A percentile compares a stretch with the other conserved stretches of the same genome.
Conservation (phyloP, 2,329 filamentous ascomycete species). For the Setomelanomma holmii region DNA sequence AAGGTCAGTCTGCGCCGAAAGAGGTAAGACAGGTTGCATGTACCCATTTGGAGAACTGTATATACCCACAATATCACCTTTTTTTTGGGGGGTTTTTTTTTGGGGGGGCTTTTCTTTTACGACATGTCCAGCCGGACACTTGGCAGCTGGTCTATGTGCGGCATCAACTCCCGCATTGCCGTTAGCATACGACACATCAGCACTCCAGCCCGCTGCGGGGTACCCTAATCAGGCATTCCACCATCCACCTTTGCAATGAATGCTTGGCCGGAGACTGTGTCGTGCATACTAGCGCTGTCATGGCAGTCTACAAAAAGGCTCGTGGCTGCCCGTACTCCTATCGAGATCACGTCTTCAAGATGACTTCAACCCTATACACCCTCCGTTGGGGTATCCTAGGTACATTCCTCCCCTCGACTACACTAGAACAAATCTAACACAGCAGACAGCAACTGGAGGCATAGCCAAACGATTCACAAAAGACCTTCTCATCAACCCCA, state of each 20-base stretch:
- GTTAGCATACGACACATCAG: slow-evolving; percentile 4
- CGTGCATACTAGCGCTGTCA: background rate
- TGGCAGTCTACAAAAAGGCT: background rate
- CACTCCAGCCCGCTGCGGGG: slow-evolving; percentile 1
- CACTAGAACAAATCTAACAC: slow-evolving; percentile 7
- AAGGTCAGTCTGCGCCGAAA: background rate
- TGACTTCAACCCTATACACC: slow-evolving; percentile 27
- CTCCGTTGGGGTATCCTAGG: slow-evolving; percentile 36
- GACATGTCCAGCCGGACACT: background rate
- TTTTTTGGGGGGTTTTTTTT: too few relatives aligned
- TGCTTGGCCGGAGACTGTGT: too few relatives aligned
- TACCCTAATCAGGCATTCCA: too few relatives aligned
- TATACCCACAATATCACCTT: slow-evolving; percentile 67
- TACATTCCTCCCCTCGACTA: too few relatives aligned
- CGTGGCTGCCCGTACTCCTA: background rate
- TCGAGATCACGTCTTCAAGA: too few relatives aligned
- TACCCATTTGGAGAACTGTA: slow-evolving; percentile 6
- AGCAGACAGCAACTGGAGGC: slow-evolving; percentile 64
- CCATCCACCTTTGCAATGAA: too few relatives aligned
- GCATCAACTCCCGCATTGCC: slow-evolving; percentile 17
- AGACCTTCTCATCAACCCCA: slow-evolving; percentile 78
- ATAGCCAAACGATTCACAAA: slow-evolving; percentile 57
- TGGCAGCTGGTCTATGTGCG: slow-evolving; percentile 11
- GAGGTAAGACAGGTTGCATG: slow-evolving; percentile 7
- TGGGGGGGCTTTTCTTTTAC: background rate